phyloP scores from a whole-genome alignment of 148 eudicot genomes.

The Mesembryanthemum crystallinum region DNA sequence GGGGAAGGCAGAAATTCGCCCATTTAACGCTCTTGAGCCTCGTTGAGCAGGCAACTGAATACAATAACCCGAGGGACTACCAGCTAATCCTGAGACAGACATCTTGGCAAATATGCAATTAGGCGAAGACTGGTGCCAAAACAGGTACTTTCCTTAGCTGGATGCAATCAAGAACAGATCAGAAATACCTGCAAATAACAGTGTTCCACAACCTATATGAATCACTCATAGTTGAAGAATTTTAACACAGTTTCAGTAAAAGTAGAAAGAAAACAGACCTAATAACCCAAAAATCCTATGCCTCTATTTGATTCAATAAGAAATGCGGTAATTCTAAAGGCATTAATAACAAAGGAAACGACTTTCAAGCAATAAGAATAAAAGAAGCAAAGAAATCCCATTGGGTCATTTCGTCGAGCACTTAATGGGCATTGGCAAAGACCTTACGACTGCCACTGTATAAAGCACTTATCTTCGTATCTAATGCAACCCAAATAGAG shows the following conservation, averaged over 20 bases:
- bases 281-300: background rate
- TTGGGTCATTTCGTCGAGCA: slow-evolving; percentile 21
- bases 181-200: slow-evolving; percentile 8
- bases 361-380: background rate
- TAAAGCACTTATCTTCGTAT: background rate
- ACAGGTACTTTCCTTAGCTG: background rate
- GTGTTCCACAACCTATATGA: background rate
- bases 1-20: slow-evolving; percentile 26
- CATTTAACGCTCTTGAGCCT: slow-evolving; percentile 26
- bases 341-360: background rate
- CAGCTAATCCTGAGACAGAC: slow-evolving; percentile 52
- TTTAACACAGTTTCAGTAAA: background rate
- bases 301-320: background rate
- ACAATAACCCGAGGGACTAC: slow-evolving; percentile 45
- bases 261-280: background rate
- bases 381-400: background rate
- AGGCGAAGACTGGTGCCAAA: background rate
- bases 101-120: slow-evolving; percentile 26
- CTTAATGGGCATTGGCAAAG: slow-evolving; percentile 6
- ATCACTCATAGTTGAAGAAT: background rate
- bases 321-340: background rate
- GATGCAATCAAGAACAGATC: background rate
- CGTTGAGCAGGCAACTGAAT: slow-evolving; percentile 44
- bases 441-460: background rate
- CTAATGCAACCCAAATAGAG: background rate